Percentiles rank a stretch among this genome's conserved stretches.
These are phyloP conservation scores for Endotrypanum monterogeii DNA, from an alignment of 208 protist species.

Conservation along the genomic window DNA sequence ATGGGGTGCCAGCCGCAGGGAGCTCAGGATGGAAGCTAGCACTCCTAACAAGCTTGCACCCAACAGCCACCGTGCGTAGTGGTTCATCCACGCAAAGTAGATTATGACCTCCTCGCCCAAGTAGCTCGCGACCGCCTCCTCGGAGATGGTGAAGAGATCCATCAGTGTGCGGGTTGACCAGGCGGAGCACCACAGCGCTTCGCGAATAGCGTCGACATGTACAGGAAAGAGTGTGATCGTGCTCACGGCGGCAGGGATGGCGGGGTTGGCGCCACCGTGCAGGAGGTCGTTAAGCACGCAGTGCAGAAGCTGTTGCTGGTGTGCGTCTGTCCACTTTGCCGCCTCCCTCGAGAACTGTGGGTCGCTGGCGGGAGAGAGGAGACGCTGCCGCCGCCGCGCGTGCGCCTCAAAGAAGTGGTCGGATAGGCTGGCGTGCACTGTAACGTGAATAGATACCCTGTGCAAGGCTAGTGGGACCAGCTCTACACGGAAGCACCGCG, in stretches of 20 bases:
- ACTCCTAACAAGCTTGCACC: slow-evolving; percentile 35
- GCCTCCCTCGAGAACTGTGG: slow-evolving; percentile 34
- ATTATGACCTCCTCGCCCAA: slow-evolving; percentile 68
- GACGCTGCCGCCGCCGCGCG: slow-evolving; percentile 16
- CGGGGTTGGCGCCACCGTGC: slow-evolving; percentile 26
- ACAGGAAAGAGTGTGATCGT: slow-evolving; percentile 34
- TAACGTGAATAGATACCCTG: slow-evolving; percentile 37
- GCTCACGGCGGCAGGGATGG: slow-evolving; percentile 17
- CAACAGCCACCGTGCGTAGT: slow-evolving; percentile 63
- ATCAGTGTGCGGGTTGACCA: slow-evolving; percentile 11
- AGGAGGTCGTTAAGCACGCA: slow-evolving; percentile 41
- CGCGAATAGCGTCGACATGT: slow-evolving; percentile 39
- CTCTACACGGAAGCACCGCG: slow-evolving; percentile 38
- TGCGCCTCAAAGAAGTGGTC: slow-evolving; percentile 43
- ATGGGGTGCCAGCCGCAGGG: slow-evolving; percentile 12
- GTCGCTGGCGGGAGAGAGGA: slow-evolving; percentile 31
- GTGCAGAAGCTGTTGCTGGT: slow-evolving; percentile 48
- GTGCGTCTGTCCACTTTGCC: slow-evolving; percentile 37
- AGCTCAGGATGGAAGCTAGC: slow-evolving; percentile 27
- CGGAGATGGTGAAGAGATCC: slow-evolving; percentile 16
- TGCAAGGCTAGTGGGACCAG: slow-evolving; percentile 26
- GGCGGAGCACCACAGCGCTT: slow-evolving; percentile 26
- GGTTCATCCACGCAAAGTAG: slow-evolving; percentile 85
- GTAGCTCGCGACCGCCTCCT: slow-evolving; percentile 44
- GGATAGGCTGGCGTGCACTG: slow-evolving; percentile 26